Conservation (phyloP, 805 yeast species). For the Candida methanosorbosa region DNA sequence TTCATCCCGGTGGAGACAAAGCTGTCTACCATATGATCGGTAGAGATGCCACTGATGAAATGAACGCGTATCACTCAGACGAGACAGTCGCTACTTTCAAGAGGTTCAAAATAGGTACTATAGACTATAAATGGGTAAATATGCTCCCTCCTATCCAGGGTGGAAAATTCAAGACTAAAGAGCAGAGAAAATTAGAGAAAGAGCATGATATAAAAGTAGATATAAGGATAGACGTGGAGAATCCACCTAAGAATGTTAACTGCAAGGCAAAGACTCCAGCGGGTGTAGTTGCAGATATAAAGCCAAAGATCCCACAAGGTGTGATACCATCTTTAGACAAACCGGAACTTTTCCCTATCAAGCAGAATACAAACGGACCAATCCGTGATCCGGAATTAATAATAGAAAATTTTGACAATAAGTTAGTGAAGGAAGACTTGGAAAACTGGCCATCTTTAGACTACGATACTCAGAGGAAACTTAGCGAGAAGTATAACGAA, state of each 20-base stretch:
- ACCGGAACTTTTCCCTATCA: constrained; percentile 26
- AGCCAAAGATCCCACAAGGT: constrained; percentile 46
- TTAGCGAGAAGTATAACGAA: constrained; percentile 49
- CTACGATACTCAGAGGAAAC: constrained; percentile 48
- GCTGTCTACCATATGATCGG: constrained; percentile 83
- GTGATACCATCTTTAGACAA: constrained; percentile 29
- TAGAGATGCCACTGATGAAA: constrained; percentile 85
- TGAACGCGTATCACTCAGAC: constrained; percentile 70
- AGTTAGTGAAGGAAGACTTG: constrained; percentile 46
- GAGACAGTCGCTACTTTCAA: constrained; percentile 44
- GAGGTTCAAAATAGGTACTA: constrained; percentile 57
- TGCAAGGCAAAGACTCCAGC: constrained; percentile 9
- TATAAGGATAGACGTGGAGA: constrained; percentile 11
- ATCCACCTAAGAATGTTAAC: constrained; percentile 2
- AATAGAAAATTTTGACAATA: constrained; percentile 51
- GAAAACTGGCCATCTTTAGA: constrained; percentile 56
- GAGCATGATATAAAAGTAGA: constrained; percentile 1
- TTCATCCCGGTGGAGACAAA: constrained; percentile 86
- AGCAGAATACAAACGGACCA: constrained; percentile 7
- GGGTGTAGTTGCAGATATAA: constrained; percentile 35
- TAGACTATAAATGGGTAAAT: constrained; percentile 62
- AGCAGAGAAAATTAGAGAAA: constrained; percentile 12
- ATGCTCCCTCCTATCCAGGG: constrained; percentile 88
- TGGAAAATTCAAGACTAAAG: constrained; percentile 35
- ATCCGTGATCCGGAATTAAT: constrained; percentile 49